Evolutionary conservation across 768 basidiomycete species (phyloP).

Genomic region (Russula compacta): DNA sequence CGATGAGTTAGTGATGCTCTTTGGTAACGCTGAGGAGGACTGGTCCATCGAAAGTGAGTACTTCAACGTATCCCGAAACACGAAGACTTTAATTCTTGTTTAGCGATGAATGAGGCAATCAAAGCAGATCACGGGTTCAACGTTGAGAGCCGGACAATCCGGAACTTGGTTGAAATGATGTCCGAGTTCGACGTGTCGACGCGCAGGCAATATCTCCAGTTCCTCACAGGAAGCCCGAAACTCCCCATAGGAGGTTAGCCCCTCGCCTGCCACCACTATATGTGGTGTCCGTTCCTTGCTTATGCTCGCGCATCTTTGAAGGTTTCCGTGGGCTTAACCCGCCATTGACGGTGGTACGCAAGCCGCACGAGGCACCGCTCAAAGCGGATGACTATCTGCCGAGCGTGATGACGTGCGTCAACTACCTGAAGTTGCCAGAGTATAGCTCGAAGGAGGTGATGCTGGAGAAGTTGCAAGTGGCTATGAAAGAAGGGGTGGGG

Average conservation of each 20-base stretch:
- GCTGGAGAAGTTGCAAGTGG: slow-evolving; percentile 70
- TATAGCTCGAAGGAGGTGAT: slow-evolving; percentile 84
- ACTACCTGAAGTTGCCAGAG: slow-evolving; percentile 93
- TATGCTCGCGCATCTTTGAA: slow-evolving; percentile 24
- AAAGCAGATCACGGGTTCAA: slow-evolving; percentile 99
- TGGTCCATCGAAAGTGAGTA: slow-evolving; percentile 84
- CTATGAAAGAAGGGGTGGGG: slow-evolving; percentile 90
- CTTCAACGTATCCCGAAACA: background rate
- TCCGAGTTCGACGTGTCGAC: slow-evolving; percentile 61
- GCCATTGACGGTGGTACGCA: slow-evolving; percentile 90
- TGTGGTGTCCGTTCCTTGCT: background rate
- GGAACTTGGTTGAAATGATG: slow-evolving; percentile 82
- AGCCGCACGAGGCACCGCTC: slow-evolving; percentile 87
- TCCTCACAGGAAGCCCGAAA: slow-evolving; percentile 96
- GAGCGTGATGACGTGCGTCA: slow-evolving; percentile 98
- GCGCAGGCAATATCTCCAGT: slow-evolving; percentile 87
- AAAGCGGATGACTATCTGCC: slow-evolving; percentile 92
- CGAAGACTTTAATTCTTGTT: slow-evolving; percentile 11
- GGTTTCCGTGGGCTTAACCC: slow-evolving; percentile 95
- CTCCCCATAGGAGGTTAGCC: slow-evolving; percentile 84
- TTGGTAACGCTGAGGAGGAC: slow-evolving; percentile 96
- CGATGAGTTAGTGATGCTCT: slow-evolving; percentile 91
- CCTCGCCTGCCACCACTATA: background rate
- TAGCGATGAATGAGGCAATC: slow-evolving; percentile 80
- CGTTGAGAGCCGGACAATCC: slow-evolving; percentile 85